These are phyloP conservation scores for Cercospora beticola DNA, from an alignment of 2,329 filamentous ascomycete genomes.

Conservation along the genomic window DNA sequence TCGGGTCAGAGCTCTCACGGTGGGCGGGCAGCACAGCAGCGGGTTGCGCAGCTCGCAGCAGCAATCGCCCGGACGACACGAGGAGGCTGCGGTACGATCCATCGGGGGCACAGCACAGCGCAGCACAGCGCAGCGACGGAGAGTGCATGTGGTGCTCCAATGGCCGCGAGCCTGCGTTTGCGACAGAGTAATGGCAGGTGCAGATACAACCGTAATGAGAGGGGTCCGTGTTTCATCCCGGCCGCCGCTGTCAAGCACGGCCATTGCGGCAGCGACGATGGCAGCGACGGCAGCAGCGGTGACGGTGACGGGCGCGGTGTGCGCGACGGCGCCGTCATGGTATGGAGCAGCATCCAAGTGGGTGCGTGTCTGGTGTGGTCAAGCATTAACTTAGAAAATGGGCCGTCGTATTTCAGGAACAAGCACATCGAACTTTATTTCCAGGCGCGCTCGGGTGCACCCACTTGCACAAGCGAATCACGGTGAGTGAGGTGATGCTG, in stretches of 20 bases:
- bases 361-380: not conserved
- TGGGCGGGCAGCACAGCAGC: not conserved
- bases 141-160: not conserved
- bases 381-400: not conserved
- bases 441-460: not conserved
- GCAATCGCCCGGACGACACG: not conserved
- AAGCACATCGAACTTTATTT: not conserved
- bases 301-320: not conserved
- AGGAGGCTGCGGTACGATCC: not conserved
- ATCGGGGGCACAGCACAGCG: not conserved
- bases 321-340: not conserved
- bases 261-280: not conserved
- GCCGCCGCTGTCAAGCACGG: not conserved
- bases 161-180: not conserved
- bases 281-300: not conserved
- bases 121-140: not conserved
- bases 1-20: not conserved
- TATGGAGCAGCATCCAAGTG: not conserved
- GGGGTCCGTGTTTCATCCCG: constrained; percentile 2
- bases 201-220: not conserved
- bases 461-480: not conserved
- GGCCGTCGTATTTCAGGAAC: constrained; percentile 6
- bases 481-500: not conserved
- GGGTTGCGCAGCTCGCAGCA: not conserved
- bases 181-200: not conserved